These are phyloP conservation scores for Leishmania aethiopica DNA, from an alignment of 208 protist species.

Conservation along the genomic window DNA sequence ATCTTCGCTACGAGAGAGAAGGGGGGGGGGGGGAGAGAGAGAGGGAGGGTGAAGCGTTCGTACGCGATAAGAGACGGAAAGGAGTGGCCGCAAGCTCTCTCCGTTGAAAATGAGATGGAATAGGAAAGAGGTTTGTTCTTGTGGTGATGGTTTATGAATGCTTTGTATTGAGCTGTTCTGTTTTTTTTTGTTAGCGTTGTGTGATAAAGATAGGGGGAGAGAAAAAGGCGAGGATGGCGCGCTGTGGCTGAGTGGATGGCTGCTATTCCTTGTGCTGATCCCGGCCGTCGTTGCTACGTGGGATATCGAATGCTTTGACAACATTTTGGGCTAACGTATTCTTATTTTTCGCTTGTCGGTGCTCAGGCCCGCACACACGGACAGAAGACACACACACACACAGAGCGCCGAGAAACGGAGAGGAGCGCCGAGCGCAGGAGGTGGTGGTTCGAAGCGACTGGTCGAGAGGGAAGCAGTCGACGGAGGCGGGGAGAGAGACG, in stretches of 20 bases:
- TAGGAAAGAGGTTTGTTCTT: too few relatives aligned
- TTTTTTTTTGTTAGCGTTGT: background rate
- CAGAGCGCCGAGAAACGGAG: conserved; percentile 1
- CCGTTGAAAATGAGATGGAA: too few relatives aligned
- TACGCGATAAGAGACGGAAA: background rate
- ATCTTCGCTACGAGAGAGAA: background rate
- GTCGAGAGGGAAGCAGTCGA: background rate
- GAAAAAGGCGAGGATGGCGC: background rate
- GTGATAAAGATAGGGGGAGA: background rate
- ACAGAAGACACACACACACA: background rate
- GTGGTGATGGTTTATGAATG: too few relatives aligned
- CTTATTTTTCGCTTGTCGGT: background rate
- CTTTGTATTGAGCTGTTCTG: background rate
- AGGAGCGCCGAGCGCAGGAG: background rate
- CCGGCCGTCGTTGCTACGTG: background rate
- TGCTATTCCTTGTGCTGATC: background rate
- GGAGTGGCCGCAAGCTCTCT: background rate
- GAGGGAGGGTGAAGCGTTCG: background rate
- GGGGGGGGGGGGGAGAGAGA: too few relatives aligned
- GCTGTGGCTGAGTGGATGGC: background rate
- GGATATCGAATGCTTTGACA: background rate
- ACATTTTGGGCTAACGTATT: background rate
- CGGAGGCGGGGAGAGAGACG: background rate
- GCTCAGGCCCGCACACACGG: background rate
- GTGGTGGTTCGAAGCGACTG: background rate